Conservation (phyloP, 2,329 filamentous ascomycete genomes). For the Phialophora expanda region DNA sequence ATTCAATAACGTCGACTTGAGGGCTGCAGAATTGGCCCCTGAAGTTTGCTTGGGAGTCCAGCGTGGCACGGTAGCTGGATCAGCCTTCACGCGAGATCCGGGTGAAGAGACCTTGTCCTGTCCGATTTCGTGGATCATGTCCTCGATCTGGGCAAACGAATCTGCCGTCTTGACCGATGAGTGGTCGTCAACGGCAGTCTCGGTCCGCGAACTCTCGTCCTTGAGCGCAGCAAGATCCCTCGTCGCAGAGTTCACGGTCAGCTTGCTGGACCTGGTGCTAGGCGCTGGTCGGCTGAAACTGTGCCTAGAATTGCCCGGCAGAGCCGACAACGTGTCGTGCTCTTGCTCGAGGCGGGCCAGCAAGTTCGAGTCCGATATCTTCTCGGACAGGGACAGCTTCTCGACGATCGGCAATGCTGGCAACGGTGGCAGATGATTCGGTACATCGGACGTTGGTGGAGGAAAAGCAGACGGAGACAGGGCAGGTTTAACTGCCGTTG, state of each 20-base stretch:
- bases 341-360: constrained; percentile 18
- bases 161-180: constrained; percentile 31
- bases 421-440: constrained; percentile 40
- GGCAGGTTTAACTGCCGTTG: constrained; percentile 17
- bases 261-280: constrained; percentile 35
- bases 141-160: constrained; percentile 45
- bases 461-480: constrained; percentile 20
- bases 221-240: constrained; percentile 18
- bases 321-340: background rate
- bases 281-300: constrained; percentile 30
- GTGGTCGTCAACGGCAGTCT: constrained; percentile 24
- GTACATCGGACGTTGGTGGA: constrained; percentile 32
- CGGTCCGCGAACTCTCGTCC: constrained; percentile 13
- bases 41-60: constrained; percentile 55
- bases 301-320: constrained; percentile 16
- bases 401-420: constrained; percentile 43
- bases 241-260: constrained; percentile 23
- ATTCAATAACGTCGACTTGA: constrained; percentile 57
- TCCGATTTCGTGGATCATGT: constrained; percentile 46
- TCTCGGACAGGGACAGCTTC: constrained; percentile 32
- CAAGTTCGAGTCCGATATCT: constrained; percentile 36
- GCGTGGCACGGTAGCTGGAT: constrained; percentile 53
- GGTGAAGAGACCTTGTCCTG: constrained; percentile 52
- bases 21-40: constrained; percentile 52
- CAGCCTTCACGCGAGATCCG: constrained; percentile 56